Percentiles rank a stretch among this genome's conserved stretches.
These are phyloP conservation scores for Neotropicomus parvogracilis DNA, from an alignment of 1,284 basidiomycete genomes.

Conservation along the genomic window DNA sequence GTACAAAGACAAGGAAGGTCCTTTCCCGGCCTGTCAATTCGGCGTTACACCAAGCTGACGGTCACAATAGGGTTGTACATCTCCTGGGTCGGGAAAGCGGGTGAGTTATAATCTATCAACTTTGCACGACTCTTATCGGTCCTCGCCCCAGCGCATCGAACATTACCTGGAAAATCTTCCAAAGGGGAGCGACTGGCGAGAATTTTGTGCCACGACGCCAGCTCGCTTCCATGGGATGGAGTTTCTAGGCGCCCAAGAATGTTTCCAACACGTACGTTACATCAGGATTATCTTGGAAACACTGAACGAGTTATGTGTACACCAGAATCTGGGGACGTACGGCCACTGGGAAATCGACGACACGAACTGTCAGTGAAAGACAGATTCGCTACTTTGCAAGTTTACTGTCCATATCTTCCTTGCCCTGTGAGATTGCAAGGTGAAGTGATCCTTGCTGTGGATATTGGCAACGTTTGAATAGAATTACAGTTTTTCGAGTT, in stretches of 20 bases:
- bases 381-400: not conserved
- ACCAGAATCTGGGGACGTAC: slow-evolving; percentile 19
- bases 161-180: slow-evolving; percentile 29
- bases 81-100: slow-evolving; percentile 16
- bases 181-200: slow-evolving; percentile 24
- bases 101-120: slow-evolving; percentile 7
- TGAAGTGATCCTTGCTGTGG: no score
- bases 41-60: not conserved
- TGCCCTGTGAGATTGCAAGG: no score
- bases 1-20: slow-evolving; percentile 22
- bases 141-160: slow-evolving; percentile 17
- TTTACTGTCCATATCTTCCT: not conserved
- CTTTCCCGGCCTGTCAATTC: not conserved
- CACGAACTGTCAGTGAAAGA: slow-evolving; percentile 5
- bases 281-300: not conserved
- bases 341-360: slow-evolving; percentile 29
- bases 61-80: slow-evolving; percentile 14
- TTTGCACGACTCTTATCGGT: not conserved
- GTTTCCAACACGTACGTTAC: slow-evolving; percentile 15
- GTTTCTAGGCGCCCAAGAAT: slow-evolving; percentile 26
- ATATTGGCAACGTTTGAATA: no score
- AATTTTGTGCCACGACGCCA: slow-evolving; percentile 33
- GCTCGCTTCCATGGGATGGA: slow-evolving; percentile 17
- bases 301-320: not conserved
- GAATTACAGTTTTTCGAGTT: no score